phyloP scores from a whole-genome alignment of 2,329 filamentous ascomycete genomes.

The Penicillium paneum region DNA sequence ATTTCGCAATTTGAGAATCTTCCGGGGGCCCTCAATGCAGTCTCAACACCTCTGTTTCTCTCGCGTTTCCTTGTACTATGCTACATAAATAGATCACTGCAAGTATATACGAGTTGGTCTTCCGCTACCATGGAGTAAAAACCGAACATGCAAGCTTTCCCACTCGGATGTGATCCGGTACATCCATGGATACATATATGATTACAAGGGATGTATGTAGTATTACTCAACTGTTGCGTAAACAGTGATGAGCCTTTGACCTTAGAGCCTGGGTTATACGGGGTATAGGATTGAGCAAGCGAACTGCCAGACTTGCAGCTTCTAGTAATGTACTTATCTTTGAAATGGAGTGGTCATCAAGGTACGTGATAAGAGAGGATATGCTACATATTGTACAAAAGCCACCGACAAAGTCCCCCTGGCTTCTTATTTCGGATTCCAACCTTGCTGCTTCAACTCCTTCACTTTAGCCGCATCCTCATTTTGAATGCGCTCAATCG shows the following conservation, averaged over 20 bases:
- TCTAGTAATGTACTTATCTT: neutral
- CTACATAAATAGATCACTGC: too few species aligned
- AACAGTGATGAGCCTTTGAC: neutral
- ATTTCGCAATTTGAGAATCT: too few species aligned
- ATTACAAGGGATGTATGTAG: too few species aligned
- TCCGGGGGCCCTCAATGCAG: too few species aligned
- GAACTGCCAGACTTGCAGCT: neutral
- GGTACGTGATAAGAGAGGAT: slow-evolving; percentile 21
- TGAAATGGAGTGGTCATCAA: slow-evolving; percentile 10
- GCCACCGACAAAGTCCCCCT: slow-evolving; percentile 2
- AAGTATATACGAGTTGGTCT: too few species aligned
- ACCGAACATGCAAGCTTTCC: too few species aligned
- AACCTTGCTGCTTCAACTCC: slow-evolving; percentile 44
- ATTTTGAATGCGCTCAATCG: slow-evolving; percentile 69
- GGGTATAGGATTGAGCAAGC: neutral
- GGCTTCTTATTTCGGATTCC: slow-evolving; percentile 24
- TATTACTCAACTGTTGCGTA: neutral
- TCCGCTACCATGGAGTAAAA: too few species aligned
- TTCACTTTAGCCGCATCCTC: slow-evolving; percentile 67
- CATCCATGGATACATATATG: too few species aligned
- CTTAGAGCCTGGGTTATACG: neutral
- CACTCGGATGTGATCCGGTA: too few species aligned
- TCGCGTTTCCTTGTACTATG: too few species aligned
- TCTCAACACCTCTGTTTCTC: too few species aligned
- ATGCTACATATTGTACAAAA: slow-evolving; percentile 31